These are phyloP conservation scores for Astrephomene gubernaculifera DNA, from an alignment of 139 green algal species.

Conservation along the genomic window DNA sequence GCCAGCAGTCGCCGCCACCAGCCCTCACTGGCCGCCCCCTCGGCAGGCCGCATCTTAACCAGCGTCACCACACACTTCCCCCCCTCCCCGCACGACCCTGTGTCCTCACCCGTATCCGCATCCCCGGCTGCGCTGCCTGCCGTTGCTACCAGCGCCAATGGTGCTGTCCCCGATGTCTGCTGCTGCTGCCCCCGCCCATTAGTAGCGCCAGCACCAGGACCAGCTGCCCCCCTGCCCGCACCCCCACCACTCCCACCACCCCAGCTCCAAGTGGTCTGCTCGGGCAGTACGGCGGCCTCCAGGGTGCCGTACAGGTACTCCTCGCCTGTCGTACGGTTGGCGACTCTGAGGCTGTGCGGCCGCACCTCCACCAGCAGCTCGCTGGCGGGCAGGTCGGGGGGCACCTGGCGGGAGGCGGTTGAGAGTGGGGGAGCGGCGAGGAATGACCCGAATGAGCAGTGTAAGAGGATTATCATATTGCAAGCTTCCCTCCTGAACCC, in stretches of 20 bases:
- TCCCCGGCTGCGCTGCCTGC: neutral
- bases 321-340: constrained; percentile 33
- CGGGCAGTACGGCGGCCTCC: constrained; percentile 71
- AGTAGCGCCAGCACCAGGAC: too few relatives aligned
- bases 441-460: too few relatives aligned
- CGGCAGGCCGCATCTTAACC: constrained; percentile 7
- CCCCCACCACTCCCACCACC: too few relatives aligned
- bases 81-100: neutral
- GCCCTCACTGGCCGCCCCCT: constrained; percentile 1
- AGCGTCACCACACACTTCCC: neutral
- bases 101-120: too few relatives aligned
- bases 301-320: constrained; percentile 78
- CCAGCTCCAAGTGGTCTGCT: constrained; percentile 58
- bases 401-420: constrained; percentile 24
- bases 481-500: too few relatives aligned
- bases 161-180: too few relatives aligned
- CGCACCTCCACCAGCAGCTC: constrained; percentile 58
- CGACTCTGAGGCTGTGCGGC: constrained; percentile 46
- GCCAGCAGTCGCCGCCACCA: constrained; percentile 14
- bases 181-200: too few relatives aligned
- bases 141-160: neutral
- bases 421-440: neutral
- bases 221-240: too few relatives aligned
- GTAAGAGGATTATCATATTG: too few relatives aligned
- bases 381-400: constrained; percentile 23